A percentile compares a stretch with the other conserved stretches of the same genome.
Evolutionary conservation across 1,284 basidiomycete genomes (phyloP).

Genomic region (Tylopilus sp.): DNA sequence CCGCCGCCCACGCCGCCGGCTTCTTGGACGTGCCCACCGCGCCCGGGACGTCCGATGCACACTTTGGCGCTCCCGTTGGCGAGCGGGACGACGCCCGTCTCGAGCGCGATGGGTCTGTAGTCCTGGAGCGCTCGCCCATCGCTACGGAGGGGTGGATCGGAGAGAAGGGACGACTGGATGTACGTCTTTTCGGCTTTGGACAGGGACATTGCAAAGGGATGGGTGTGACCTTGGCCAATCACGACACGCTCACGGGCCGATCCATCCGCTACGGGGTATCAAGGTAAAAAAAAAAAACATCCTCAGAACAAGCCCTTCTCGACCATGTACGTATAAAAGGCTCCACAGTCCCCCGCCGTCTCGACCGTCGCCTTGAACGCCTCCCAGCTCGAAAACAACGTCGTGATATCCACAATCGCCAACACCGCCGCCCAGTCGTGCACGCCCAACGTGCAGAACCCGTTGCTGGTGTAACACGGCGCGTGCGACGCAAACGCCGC

Average conservation of each 20-base stretch:
- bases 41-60: conserved; percentile 60
- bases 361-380: conserved; percentile 12
- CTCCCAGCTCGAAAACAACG: conserved; percentile 27
- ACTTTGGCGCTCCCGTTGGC: conserved; percentile 75
- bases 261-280: too few species aligned
- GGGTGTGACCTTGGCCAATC: too few species aligned
- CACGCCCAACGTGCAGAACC: conserved; percentile 40
- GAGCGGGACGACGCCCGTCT: conserved; percentile 71
- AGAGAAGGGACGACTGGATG: conserved; percentile 61
- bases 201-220: too few species aligned
- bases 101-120: conserved; percentile 65
- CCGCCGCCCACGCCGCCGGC: conserved; percentile 28
- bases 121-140: conserved; percentile 67
- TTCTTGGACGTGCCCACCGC: conserved; percentile 45
- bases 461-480: conserved; percentile 40
- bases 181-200: conserved; percentile 78
- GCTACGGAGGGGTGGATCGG: conserved; percentile 54
- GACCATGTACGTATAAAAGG: conserved; percentile 19
- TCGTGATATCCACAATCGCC: conserved; percentile 36
- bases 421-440: conserved; percentile 40
- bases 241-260: too few species aligned
- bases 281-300: too few species aligned
- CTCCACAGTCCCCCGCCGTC: conserved; percentile 12
- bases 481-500: conserved; percentile 44
- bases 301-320: conserved; percentile 13